A percentile compares a stretch with the other conserved stretches of the same genome.
These are phyloP conservation scores for Juglanconis sp. DNA, from an alignment of 2,329 filamentous ascomycete genomes.

Conservation along the genomic window DNA sequence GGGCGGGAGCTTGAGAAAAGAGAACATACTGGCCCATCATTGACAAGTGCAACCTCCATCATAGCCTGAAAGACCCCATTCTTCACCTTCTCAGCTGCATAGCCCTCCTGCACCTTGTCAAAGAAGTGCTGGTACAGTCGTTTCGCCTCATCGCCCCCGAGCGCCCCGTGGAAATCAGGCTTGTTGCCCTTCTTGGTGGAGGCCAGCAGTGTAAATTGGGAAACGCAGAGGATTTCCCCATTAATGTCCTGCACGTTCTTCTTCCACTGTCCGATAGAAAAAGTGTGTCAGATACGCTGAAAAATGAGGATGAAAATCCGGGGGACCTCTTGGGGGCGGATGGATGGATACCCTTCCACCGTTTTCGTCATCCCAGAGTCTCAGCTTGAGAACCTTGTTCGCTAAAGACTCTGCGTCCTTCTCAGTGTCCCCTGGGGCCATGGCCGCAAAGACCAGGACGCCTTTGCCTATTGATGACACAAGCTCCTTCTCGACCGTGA, in stretches of 20 bases:
- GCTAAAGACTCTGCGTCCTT: constrained; percentile 85
- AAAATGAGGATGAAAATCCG: background rate
- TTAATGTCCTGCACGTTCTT: constrained; percentile 80
- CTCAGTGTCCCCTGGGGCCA: constrained; percentile 84
- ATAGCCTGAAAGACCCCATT: constrained; percentile 97
- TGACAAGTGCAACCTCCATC: constrained; percentile 95
- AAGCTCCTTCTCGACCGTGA: constrained; percentile 87
- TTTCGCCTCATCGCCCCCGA: constrained; percentile 73
- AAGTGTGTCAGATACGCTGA: constrained; percentile 1
- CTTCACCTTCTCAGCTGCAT: constrained; percentile 73
- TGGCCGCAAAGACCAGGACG: constrained; percentile 84
- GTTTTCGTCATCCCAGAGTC: constrained; percentile 81
- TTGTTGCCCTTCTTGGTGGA: constrained; percentile 95
- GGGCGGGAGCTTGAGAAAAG: background rate
- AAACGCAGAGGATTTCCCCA: constrained; percentile 94
- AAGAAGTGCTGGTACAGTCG: constrained; percentile 83
- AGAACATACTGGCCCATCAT: constrained; percentile 66
- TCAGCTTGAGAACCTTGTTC: constrained; percentile 82
- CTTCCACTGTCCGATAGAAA: constrained; percentile 68
- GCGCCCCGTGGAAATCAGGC: constrained; percentile 89
- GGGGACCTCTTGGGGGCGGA: background rate
- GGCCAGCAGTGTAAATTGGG: constrained; percentile 92
- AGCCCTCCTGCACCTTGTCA: constrained; percentile 68
- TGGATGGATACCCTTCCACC: constrained; percentile 57
- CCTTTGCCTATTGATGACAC: constrained; percentile 90